Percentiles rank a stretch among this genome's conserved stretches.
Evolutionary conservation across 176 grass and related monocot species (phyloP).

Genomic region (Aegilops speltoides): DNA sequence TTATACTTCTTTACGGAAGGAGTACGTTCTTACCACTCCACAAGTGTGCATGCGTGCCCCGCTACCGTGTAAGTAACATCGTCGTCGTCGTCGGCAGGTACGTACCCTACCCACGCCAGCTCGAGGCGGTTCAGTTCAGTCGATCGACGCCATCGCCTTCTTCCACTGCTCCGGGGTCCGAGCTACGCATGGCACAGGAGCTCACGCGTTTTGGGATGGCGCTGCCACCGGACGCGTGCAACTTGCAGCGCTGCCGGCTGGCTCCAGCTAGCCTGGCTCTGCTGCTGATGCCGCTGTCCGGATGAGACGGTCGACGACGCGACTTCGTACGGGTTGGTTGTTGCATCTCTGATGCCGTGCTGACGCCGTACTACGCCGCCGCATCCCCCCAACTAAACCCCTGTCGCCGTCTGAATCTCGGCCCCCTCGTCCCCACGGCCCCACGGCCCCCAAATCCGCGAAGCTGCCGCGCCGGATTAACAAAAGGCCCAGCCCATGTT

Average conservation of each 20-base stretch:
- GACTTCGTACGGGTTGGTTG: constrained; percentile 19
- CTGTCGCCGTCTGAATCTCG: neutral
- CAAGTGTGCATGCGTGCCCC: too few species aligned
- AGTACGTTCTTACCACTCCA: too few species aligned
- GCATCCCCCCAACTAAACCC: neutral
- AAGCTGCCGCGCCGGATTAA: constrained; percentile 53
- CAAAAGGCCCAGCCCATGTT: constrained; percentile 13
- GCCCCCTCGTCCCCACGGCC: neutral
- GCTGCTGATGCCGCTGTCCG: neutral
- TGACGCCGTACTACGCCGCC: constrained; percentile 38
- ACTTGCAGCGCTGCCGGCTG: constrained; percentile 42
- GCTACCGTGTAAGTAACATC: too few species aligned
- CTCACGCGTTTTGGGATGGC: constrained; percentile 29
- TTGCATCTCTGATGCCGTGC: constrained; percentile 19
- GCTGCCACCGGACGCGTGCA: neutral
- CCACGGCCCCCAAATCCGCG: constrained; percentile 24
- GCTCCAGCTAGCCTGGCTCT: constrained; percentile 63
- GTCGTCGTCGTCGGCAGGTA: neutral
- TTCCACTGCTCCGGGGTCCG: neutral
- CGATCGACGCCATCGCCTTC: neutral
- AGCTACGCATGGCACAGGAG: neutral
- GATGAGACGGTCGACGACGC: neutral
- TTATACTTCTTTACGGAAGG: too few species aligned
- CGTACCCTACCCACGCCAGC: neutral
- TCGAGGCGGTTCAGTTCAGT: too few species aligned